These are phyloP conservation scores for Aphanocladium album DNA, from an alignment of 2,329 filamentous ascomycete species.

Conservation along the genomic window DNA sequence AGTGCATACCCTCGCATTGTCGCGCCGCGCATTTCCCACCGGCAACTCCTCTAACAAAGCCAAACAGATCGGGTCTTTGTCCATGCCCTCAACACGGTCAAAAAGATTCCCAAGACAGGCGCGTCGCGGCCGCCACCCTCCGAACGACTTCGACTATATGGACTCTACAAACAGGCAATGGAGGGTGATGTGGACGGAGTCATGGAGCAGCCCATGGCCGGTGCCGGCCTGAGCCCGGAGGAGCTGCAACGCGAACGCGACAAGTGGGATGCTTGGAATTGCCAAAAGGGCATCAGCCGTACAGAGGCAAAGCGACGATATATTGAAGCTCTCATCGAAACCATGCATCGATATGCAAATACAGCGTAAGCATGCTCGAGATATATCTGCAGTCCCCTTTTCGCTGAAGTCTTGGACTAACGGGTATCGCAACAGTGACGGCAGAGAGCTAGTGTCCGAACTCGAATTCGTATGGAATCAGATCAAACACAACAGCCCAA, in stretches of 20 bases:
- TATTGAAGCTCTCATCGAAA: slow-evolving; percentile 89
- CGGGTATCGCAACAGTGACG: slow-evolving; percentile 50
- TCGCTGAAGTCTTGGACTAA: background rate
- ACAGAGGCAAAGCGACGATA: slow-evolving; percentile 94
- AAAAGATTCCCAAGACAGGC: slow-evolving; percentile 92
- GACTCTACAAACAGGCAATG: slow-evolving; percentile 98
- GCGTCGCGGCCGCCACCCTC: slow-evolving; percentile 79
- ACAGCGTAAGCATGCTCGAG: slow-evolving; percentile 54
- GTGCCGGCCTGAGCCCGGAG: slow-evolving; percentile 42
- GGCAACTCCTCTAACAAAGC: slow-evolving; percentile 6
- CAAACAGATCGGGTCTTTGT: slow-evolving; percentile 88
- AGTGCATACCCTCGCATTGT: background rate
- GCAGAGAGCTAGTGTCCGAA: slow-evolving; percentile 81
- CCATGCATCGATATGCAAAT: slow-evolving; percentile 93
- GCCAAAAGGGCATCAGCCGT: slow-evolving; percentile 73
- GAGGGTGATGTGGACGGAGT: slow-evolving; percentile 94
- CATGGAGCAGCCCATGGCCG: slow-evolving; percentile 70
- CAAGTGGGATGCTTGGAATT: slow-evolving; percentile 94
- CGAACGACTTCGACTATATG: slow-evolving; percentile 89
- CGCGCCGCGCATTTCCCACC: background rate
- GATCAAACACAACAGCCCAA: slow-evolving; percentile 78
- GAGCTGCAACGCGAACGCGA: slow-evolving; percentile 56
- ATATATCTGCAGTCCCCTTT: background rate
- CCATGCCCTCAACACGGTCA: slow-evolving; percentile 97
- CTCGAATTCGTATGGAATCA: slow-evolving; percentile 99